phyloP scores from a whole-genome alignment of 2,329 filamentous ascomycete species.

The Xylariaceae sp. region DNA sequence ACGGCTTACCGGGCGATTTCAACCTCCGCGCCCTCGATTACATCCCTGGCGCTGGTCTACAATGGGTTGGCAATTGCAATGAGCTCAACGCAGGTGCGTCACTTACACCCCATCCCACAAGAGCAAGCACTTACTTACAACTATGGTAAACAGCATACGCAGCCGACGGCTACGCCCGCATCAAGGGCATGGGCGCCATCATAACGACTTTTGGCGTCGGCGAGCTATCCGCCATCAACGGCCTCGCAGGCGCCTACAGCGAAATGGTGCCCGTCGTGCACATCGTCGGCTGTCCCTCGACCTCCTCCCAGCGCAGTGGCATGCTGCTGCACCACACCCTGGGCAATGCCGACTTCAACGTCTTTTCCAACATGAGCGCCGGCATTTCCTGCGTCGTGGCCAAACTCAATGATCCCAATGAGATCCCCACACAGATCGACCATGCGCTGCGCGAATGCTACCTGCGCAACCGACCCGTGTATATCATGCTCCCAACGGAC shows the following conservation, averaged over 20 bases:
- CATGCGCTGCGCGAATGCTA: slow-evolving; percentile 70
- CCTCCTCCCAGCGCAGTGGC: slow-evolving; percentile 41
- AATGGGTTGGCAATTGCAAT: slow-evolving; percentile 66
- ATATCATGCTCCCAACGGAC: slow-evolving; percentile 77
- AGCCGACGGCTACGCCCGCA: slow-evolving; percentile 72
- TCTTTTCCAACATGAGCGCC: slow-evolving; percentile 73
- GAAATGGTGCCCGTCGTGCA: slow-evolving; percentile 66
- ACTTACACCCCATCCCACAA: neutral
- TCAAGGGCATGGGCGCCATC: slow-evolving; percentile 64
- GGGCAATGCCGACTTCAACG: slow-evolving; percentile 73
- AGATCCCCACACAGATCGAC: slow-evolving; percentile 72
- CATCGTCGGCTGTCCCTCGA: slow-evolving; percentile 48
- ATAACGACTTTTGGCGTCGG: slow-evolving; percentile 74
- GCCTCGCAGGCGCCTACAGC: slow-evolving; percentile 66
- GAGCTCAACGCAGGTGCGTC: slow-evolving; percentile 64
- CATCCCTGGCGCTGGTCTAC: slow-evolving; percentile 51
- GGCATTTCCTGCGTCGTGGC: slow-evolving; percentile 66
- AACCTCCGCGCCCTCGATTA: slow-evolving; percentile 66
- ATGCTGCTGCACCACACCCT: slow-evolving; percentile 63
- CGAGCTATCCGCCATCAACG: slow-evolving; percentile 68
- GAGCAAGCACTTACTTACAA: neutral
- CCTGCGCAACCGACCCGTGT: slow-evolving; percentile 70
- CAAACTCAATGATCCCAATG: slow-evolving; percentile 62
- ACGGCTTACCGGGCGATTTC: slow-evolving; percentile 69
- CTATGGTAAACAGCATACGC: slow-evolving; percentile 53